These are phyloP conservation scores for Cladosporium sp. DNA, from an alignment of 2,329 filamentous ascomycete species.

Conservation along the genomic window DNA sequence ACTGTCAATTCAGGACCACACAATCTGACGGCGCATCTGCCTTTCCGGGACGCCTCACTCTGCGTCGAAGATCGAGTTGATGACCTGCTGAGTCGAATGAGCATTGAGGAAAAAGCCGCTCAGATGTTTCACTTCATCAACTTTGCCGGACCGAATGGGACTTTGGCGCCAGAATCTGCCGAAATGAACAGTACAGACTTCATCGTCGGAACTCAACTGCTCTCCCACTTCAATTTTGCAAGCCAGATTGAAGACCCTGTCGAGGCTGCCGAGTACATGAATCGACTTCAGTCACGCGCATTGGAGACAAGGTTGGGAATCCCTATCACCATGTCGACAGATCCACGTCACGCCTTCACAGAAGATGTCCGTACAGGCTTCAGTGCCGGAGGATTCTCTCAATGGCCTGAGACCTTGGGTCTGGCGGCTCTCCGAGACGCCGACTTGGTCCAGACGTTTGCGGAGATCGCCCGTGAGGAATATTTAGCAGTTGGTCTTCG, in stretches of 20 bases:
- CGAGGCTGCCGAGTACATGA: constrained; percentile 38
- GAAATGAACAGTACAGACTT: constrained; percentile 28
- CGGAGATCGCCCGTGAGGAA: constrained; percentile 48
- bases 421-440: constrained; percentile 47
- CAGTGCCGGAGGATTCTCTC: constrained; percentile 42
- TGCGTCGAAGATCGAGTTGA: constrained; percentile 46
- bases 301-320: constrained; percentile 47
- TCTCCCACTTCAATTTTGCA: constrained; percentile 47
- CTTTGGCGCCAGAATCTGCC: constrained; percentile 21
- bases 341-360: constrained; percentile 46
- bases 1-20: neutral
- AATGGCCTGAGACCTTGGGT: constrained; percentile 51
- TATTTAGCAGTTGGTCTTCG: constrained; percentile 42
- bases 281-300: constrained; percentile 39
- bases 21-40: constrained; percentile 15
- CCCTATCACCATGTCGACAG: constrained; percentile 46
- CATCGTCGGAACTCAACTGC: constrained; percentile 34
- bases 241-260: constrained; percentile 40
- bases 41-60: constrained; percentile 36
- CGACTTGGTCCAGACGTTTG: constrained; percentile 43
- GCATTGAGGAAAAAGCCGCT: constrained; percentile 46
- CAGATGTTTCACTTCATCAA: constrained; percentile 45
- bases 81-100: constrained; percentile 46
- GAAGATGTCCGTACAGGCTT: constrained; percentile 43
- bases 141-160: constrained; percentile 31